Evolutionary conservation across 352 stramenopile genomes (phyloP).

Genomic region (Pythium dissotocum): DNA sequence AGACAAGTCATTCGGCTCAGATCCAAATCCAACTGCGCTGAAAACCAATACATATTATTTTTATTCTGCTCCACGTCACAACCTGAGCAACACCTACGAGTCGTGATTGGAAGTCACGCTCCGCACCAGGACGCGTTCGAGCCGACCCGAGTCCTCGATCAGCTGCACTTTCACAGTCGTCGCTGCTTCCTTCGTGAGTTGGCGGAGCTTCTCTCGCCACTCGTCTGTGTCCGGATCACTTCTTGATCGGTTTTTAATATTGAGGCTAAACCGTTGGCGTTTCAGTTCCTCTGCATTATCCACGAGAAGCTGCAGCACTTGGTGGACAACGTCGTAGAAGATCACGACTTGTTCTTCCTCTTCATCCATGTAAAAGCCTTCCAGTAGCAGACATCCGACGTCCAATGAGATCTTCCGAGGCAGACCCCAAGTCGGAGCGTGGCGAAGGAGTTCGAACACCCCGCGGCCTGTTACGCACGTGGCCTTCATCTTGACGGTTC

Average conservation of each 20-base stretch:
- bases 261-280: slow-evolving; percentile 9
- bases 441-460: slow-evolving; percentile 17
- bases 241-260: slow-evolving; percentile 19
- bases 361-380: slow-evolving; percentile 21
- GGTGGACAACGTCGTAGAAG: slow-evolving; percentile 24
- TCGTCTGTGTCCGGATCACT: slow-evolving; percentile 18
- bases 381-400: slow-evolving; percentile 20
- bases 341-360: slow-evolving; percentile 23
- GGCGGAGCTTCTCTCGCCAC: slow-evolving; percentile 10
- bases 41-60: too few relatives aligned
- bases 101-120: not conserved
- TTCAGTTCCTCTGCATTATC: not conserved
- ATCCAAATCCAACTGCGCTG: too few relatives aligned
- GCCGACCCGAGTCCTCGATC: slow-evolving; percentile 11
- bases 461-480: slow-evolving; percentile 9
- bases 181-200: slow-evolving; percentile 1
- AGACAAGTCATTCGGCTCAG: too few relatives aligned
- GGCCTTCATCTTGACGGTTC: slow-evolving; percentile 17
- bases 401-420: slow-evolving; percentile 19
- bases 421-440: slow-evolving; percentile 12
- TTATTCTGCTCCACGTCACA: too few relatives aligned
- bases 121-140: slow-evolving; percentile 12
- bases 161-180: slow-evolving; percentile 8
- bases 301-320: slow-evolving; percentile 9
- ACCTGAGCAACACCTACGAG: too few relatives aligned